Conservation (phyloP, 2,329 filamentous ascomycete species). For the Aspergillus uvarum region DNA sequence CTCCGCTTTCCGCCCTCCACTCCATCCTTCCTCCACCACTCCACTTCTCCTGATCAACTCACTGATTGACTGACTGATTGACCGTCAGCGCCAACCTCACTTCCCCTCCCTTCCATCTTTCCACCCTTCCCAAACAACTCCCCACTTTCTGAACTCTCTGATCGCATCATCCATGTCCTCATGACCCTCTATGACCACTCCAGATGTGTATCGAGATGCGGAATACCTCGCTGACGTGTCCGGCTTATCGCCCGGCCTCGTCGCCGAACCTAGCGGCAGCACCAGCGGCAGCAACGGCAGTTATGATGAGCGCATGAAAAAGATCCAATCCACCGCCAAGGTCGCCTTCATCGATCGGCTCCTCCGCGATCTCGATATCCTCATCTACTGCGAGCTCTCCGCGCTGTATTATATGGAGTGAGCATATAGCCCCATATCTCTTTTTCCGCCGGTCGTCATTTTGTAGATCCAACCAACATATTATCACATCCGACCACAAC, state of each 20-base stretch:
- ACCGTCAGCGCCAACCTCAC: not conserved
- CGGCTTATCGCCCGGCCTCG: conserved; percentile 36
- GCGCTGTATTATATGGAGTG: conserved; percentile 65
- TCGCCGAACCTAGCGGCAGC: conserved; percentile 14
- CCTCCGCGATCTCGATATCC: conserved; percentile 57
- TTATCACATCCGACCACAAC: not conserved
- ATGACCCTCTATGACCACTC: conserved; percentile 51
- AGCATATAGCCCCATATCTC: conserved; percentile 19
- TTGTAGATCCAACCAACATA: not conserved
- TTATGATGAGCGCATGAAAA: conserved; percentile 32
- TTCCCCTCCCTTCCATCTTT: conserved; percentile 1
- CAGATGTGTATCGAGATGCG: conserved; percentile 48
- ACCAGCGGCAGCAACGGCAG: conserved; percentile 8
- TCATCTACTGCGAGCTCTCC: conserved; percentile 62
- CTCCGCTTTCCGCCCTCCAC: not conserved
- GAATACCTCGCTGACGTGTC: conserved; percentile 49
- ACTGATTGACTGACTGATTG: too few relatives aligned
- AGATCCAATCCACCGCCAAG: conserved; percentile 41
- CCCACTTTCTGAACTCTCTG: not conserved
- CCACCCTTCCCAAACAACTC: conserved; percentile 3
- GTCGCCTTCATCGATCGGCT: conserved; percentile 55
- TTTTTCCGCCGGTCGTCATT: too few relatives aligned
- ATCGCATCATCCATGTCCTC: conserved; percentile 32
- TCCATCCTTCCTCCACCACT: not conserved
- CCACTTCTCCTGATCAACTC: conserved; percentile 1